phyloP scores from a whole-genome alignment of 805 yeast species.

The Metschnikowia vanudenii region DNA sequence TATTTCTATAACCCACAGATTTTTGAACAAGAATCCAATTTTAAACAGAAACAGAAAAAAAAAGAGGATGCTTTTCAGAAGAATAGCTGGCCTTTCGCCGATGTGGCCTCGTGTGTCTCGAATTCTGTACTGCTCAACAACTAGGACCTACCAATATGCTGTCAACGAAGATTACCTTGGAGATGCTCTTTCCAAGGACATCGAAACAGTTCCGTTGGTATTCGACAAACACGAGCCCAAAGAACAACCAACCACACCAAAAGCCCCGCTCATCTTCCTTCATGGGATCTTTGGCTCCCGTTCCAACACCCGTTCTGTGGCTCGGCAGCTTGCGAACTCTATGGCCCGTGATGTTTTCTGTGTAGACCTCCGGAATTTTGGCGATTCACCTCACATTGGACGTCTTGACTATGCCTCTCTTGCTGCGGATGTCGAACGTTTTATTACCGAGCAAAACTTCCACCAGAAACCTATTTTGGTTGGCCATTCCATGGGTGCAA shows the following conservation, averaged over 20 bases:
- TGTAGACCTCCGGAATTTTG: slow-evolving; percentile 86
- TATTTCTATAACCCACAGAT: too few species aligned
- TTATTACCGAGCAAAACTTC: slow-evolving; percentile 46
- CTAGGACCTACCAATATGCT: slow-evolving; percentile 3
- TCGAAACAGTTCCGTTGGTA: slow-evolving; percentile 53
- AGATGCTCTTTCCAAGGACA: slow-evolving; percentile 31
- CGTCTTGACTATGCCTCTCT: slow-evolving; percentile 77
- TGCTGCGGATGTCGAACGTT: slow-evolving; percentile 81
- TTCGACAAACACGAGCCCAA: slow-evolving; percentile 48
- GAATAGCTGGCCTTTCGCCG: not conserved
- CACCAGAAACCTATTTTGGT: slow-evolving; percentile 54
- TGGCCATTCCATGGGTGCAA: slow-evolving; percentile 94
- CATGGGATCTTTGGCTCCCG: slow-evolving; percentile 91
- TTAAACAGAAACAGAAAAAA: too few species aligned
- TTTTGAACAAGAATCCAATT: too few species aligned
- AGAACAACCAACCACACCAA: slow-evolving; percentile 21
- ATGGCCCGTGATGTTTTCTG: slow-evolving; percentile 61
- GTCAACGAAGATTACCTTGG: slow-evolving; percentile 23
- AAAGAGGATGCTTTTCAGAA: not conserved
- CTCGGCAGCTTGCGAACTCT: slow-evolving; percentile 49
- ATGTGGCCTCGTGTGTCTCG: not conserved
- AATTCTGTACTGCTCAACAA: not conserved
- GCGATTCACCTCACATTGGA: slow-evolving; percentile 76
- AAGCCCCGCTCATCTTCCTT: slow-evolving; percentile 68
- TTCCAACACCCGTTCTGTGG: slow-evolving; percentile 78